A percentile compares a stretch with the other conserved stretches of the same genome.
phyloP scores from a whole-genome alignment of 2,329 filamentous ascomycete species.

The Lachnellula suecica region DNA sequence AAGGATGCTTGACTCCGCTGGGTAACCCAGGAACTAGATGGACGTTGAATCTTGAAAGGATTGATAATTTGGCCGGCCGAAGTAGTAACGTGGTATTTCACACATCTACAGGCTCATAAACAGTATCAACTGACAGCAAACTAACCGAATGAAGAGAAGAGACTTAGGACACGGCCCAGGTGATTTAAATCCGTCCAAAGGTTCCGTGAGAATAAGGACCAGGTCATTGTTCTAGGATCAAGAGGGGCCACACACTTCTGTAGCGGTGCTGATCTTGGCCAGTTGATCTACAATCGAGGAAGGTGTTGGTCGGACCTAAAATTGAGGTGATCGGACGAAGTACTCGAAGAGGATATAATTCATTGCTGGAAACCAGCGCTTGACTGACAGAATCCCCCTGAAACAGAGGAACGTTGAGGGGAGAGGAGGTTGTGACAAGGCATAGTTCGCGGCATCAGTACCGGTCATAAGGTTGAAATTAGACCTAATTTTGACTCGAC shows the following conservation, averaged over 20 bases:
- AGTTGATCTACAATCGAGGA: background rate
- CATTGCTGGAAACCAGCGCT: background rate
- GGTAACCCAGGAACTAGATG: too few relatives aligned
- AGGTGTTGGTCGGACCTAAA: background rate
- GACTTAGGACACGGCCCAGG: background rate
- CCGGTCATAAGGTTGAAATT: constrained; percentile 12
- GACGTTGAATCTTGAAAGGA: background rate
- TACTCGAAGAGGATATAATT: constrained; percentile 1
- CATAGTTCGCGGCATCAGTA: background rate
- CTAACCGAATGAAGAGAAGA: background rate
- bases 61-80: background rate
- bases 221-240: background rate
- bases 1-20: background rate
- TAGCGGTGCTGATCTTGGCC: background rate
- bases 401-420: too few relatives aligned
- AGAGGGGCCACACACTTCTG: background rate
- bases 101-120: background rate
- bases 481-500: background rate
- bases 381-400: background rate
- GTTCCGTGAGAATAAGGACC: background rate
- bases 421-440: too few relatives aligned
- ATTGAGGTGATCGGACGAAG: constrained; percentile 2
- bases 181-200: background rate
- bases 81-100: constrained; percentile 12
- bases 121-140: constrained; percentile 3